Evolutionary conservation across 805 yeast species (phyloP).

Genomic region (Pichia deserticola): DNA sequence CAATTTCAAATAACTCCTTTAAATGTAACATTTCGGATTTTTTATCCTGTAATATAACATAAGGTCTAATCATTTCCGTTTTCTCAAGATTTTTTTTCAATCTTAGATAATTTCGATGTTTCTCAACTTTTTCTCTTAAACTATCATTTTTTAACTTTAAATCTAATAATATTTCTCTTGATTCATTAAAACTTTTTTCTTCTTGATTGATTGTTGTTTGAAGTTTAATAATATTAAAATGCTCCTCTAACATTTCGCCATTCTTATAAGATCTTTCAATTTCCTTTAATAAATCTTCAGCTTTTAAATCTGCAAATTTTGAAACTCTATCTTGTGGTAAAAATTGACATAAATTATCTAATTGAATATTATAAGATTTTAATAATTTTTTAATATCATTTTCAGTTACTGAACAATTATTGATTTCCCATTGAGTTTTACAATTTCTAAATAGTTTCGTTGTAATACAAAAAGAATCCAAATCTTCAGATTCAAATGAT

Average conservation of each 20-base stretch:
- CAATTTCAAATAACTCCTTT: slow-evolving; percentile 21
- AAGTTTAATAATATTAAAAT: slow-evolving; percentile 46
- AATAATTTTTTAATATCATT: slow-evolving; percentile 38
- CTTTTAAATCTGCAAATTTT: slow-evolving; percentile 75
- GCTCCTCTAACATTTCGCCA: slow-evolving; percentile 47
- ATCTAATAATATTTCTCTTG: slow-evolving; percentile 25
- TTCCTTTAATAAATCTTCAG: slow-evolving; percentile 65
- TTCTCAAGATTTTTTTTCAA: slow-evolving; percentile 33
- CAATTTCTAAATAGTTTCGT: slow-evolving; percentile 38
- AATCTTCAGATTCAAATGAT: slow-evolving; percentile 23
- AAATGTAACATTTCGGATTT: slow-evolving; percentile 29
- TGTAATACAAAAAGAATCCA: slow-evolving; percentile 29
- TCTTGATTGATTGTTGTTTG: slow-evolving; percentile 35
- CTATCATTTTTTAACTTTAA: slow-evolving; percentile 31
- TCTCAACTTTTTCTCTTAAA: slow-evolving; percentile 40
- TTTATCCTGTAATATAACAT: slow-evolving; percentile 28
- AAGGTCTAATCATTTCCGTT: slow-evolving; percentile 31
- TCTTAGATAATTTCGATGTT: slow-evolving; percentile 36
- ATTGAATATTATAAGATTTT: slow-evolving; percentile 58
- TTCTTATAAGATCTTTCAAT: slow-evolving; percentile 76
- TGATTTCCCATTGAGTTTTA: slow-evolving; percentile 47
- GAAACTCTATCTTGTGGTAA: slow-evolving; percentile 94
- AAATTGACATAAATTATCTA: slow-evolving; percentile 89
- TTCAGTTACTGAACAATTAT: slow-evolving; percentile 37
- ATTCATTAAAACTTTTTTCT: slow-evolving; percentile 22